phyloP scores from a whole-genome alignment of 495 filamentous ascomycete genomes.

The Sabuloglossum arenarium region DNA sequence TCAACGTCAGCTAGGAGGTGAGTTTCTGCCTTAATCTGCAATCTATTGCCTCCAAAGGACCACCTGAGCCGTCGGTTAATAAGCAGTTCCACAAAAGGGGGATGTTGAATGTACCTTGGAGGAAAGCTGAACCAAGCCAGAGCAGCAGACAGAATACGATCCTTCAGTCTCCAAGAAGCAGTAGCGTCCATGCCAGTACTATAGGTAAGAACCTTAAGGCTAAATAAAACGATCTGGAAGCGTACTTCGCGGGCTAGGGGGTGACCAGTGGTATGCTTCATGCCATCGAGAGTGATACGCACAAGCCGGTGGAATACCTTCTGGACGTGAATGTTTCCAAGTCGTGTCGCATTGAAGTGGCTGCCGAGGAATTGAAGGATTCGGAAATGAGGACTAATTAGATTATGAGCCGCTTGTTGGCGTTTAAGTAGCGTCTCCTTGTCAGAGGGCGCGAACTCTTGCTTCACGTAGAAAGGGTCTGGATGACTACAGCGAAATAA shows the following conservation, averaged over 20 bases:
- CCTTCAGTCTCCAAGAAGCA: constrained; percentile 60
- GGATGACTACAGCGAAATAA: constrained; percentile 31
- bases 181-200: constrained; percentile 36
- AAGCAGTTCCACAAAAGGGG: background rate
- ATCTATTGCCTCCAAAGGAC: constrained; percentile 86
- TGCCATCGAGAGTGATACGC: constrained; percentile 45
- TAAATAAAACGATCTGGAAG: constrained; percentile 70
- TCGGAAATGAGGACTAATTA: constrained; percentile 67
- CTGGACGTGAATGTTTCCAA: constrained; percentile 61
- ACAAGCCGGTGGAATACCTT: constrained; percentile 62
- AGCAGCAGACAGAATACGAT: constrained; percentile 64
- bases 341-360: constrained; percentile 76
- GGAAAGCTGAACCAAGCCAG: constrained; percentile 71
- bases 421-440: constrained; percentile 49
- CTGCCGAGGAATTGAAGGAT: constrained; percentile 78
- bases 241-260: constrained; percentile 79
- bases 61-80: constrained; percentile 27
- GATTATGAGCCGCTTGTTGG: constrained; percentile 55
- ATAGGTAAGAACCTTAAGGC: constrained; percentile 49
- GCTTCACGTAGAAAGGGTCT: constrained; percentile 75
- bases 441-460: constrained; percentile 86
- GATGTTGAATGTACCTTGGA: constrained; percentile 27
- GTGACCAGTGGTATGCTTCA: constrained; percentile 50
- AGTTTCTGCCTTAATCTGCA: constrained; percentile 85
- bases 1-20: constrained; percentile 61